These are phyloP conservation scores for Fusarium lyarnte DNA, from an alignment of 2,329 filamentous ascomycete species.

Conservation along the genomic window DNA sequence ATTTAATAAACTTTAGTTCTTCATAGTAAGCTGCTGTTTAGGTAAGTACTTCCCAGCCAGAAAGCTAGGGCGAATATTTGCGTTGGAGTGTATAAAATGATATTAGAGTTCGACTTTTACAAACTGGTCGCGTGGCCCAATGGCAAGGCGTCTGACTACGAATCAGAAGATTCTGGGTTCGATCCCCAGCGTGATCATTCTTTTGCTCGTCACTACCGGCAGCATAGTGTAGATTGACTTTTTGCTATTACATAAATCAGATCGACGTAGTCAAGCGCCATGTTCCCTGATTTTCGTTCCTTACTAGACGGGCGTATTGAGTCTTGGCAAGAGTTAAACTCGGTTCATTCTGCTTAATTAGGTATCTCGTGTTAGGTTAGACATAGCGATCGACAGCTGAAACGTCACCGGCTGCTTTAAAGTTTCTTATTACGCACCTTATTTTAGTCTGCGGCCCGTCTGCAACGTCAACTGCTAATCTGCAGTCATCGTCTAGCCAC, in stretches of 20 bases:
- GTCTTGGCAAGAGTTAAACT: background rate
- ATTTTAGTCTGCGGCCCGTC: background rate
- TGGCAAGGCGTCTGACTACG: conserved; percentile 49
- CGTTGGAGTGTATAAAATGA: rapidly evolving
- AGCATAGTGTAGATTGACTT: rapidly evolving
- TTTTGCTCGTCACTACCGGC: background rate
- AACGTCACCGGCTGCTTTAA: background rate
- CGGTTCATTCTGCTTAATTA: rapidly evolving
- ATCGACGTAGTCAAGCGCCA: background rate
- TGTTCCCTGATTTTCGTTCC: rapidly evolving
- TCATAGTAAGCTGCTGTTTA: too few species aligned
- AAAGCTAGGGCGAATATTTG: rapidly evolving
- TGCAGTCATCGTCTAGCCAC: background rate
- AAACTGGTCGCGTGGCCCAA: conserved; percentile 42
- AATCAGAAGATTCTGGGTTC: conserved; percentile 49
- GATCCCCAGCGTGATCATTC: conserved; percentile 40
- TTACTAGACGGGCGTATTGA: rapidly evolving
- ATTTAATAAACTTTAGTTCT: too few species aligned
- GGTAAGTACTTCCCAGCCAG: rapidly evolving
- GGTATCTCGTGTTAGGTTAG: background rate
- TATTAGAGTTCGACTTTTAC: rapidly evolving
- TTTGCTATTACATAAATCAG: rapidly evolving
- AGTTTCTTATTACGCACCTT: background rate
- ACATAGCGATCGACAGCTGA: background rate
- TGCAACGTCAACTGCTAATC: background rate